phyloP scores from a whole-genome alignment of 371 early-diverging fungal species.

The Actinomortierella ambigua region DNA sequence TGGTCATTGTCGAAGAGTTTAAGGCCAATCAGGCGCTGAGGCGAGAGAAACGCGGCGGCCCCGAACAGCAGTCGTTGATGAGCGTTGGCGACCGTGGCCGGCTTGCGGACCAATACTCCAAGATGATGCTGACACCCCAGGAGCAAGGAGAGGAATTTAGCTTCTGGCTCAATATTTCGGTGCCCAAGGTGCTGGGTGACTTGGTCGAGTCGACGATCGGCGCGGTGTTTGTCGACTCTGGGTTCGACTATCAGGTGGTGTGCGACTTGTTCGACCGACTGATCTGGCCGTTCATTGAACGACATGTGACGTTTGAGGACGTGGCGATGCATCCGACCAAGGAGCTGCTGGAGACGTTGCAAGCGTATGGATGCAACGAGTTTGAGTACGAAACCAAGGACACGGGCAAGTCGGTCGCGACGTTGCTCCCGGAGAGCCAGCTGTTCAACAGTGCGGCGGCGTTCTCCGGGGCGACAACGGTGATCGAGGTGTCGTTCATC shows the following conservation, averaged over 20 bases:
- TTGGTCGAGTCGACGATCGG: constrained; percentile 89
- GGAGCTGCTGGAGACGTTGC: constrained; percentile 22
- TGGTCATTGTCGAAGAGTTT: constrained; percentile 48
- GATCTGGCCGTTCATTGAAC: constrained; percentile 57
- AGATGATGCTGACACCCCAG: too few species aligned
- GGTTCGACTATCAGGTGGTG: constrained; percentile 62
- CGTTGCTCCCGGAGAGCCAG: too few species aligned
- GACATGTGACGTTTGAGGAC: constrained; percentile 57
- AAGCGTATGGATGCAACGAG: constrained; percentile 16
- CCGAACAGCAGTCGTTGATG: too few species aligned
- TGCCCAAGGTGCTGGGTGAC: constrained; percentile 91
- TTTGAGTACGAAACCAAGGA: constrained; percentile 6
- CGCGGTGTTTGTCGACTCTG: constrained; percentile 87
- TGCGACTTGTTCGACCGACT: constrained; percentile 56
- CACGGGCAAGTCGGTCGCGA: too few species aligned
- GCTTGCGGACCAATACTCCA: too few species aligned
- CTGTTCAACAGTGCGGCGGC: too few species aligned
- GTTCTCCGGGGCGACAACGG: too few species aligned
- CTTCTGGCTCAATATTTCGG: constrained; percentile 70
- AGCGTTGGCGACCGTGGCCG: too few species aligned
- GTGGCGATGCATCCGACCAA: constrained; percentile 59
- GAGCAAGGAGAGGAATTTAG: constrained; percentile 38
- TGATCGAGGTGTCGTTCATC: too few species aligned
- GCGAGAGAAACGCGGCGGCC: neutral
- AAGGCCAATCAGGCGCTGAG: constrained; percentile 14